Conservation (phyloP, 2,329 filamentous ascomycete species). For the Ophiostoma pallidulum region DNA sequence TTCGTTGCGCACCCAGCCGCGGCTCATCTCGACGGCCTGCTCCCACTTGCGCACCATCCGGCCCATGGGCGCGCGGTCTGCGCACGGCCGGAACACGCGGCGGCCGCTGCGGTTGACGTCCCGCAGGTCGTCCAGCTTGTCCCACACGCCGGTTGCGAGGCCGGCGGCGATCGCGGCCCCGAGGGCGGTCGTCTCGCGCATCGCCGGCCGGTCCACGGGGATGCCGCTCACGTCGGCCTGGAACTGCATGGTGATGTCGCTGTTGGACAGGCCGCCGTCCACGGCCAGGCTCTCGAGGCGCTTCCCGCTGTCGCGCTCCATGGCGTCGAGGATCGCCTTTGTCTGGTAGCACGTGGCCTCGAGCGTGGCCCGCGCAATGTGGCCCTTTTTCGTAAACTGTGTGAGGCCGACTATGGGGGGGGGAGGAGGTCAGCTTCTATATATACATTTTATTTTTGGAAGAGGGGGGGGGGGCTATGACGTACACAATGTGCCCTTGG, state of each 20-base stretch:
- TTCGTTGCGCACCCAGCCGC: conserved; percentile 37
- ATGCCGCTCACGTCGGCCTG: conserved; percentile 81
- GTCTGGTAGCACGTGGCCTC: conserved; percentile 91
- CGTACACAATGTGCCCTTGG: conserved; percentile 73
- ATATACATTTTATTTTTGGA: too few species aligned
- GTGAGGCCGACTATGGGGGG: conserved; percentile 59
- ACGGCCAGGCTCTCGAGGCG: conserved; percentile 67
- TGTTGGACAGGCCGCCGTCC: conserved; percentile 84
- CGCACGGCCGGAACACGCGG: conserved; percentile 59
- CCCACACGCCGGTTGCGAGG: conserved; percentile 74
- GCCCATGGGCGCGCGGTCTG: conserved; percentile 33
- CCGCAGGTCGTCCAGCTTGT: conserved; percentile 61
- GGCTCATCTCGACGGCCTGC: conserved; percentile 50
- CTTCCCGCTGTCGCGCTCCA: conserved; percentile 77
- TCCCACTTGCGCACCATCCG: conserved; percentile 45
- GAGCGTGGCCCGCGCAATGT: conserved; percentile 80
- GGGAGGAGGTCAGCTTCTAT: neutral
- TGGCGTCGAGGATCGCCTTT: conserved; percentile 81
- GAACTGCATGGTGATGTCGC: conserved; percentile 82
- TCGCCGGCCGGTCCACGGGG: conserved; percentile 70
- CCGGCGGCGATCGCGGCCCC: conserved; percentile 84
- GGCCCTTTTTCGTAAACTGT: conserved; percentile 72
- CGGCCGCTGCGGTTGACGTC: conserved; percentile 62
- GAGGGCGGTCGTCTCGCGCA: conserved; percentile 84
- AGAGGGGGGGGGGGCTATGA: conserved; percentile 13